Evolutionary conservation across 805 yeast species (phyloP).

Genomic region (Candida boleticola): DNA sequence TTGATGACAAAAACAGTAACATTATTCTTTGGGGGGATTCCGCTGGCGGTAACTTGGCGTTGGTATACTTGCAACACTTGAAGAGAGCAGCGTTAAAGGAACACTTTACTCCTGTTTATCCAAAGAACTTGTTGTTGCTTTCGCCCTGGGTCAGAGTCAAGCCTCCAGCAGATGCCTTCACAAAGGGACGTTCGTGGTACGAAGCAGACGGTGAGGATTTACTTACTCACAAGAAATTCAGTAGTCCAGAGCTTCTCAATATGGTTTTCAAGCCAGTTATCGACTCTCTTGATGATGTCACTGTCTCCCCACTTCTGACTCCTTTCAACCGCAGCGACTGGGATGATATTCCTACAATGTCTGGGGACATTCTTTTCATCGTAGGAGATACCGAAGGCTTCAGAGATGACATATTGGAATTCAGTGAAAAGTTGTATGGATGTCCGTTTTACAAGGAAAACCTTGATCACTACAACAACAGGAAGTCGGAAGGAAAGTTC

Average conservation of each 20-base stretch:
- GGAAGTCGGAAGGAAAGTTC: not conserved
- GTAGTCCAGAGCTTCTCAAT: not conserved
- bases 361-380: not conserved
- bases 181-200: not conserved
- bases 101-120: slow-evolving; percentile 3
- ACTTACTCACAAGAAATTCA: not conserved
- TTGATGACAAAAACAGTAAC: slow-evolving; percentile 22
- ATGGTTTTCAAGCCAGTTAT: not conserved
- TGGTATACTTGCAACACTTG: slow-evolving; percentile 31
- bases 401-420: slow-evolving; percentile 1
- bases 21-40: slow-evolving; percentile 41
- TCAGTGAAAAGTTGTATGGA: not conserved
- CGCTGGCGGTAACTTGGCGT: slow-evolving; percentile 41
- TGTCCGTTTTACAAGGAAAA: slow-evolving; percentile 4
- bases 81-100: slow-evolving; percentile 4
- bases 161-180: not conserved
- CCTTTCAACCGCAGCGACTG: not conserved
- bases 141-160: not conserved
- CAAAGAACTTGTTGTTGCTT: not conserved
- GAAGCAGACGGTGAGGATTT: slow-evolving; percentile 12
- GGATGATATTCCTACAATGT: not conserved
- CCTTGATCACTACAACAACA: not conserved
- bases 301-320: not conserved
- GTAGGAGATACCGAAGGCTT: not conserved
- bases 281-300: not conserved